Evolutionary conservation across 495 filamentous ascomycete species (phyloP), one percentile per base, ranked within the genome.

Genomic region (Hypoxylon intermedium): DNA sequence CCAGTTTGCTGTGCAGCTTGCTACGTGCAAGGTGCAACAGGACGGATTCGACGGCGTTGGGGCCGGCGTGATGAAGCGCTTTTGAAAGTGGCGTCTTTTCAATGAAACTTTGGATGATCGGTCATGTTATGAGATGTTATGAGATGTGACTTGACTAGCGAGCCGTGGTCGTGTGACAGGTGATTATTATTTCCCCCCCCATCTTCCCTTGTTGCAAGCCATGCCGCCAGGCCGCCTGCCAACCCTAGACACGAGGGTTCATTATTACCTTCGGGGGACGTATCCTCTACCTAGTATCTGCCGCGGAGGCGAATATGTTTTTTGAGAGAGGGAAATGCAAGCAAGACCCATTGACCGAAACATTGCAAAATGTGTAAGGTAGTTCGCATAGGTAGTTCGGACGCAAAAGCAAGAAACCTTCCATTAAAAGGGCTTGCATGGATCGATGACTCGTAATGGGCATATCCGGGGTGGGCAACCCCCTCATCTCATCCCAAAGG

Each of bases 11-110:
- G 88, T 85, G 56, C 79, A 80, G 21, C 68, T 91, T 69, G 87
- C 88, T 42, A 88, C 86, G 37, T 76, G 76, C 56, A 91, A 90
- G 71, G 84, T 90, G 42, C 75, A 77, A 26, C 82, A 81, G 61
- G 86, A 89, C 43, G 87, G 88, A 5, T 89, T 90, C 69, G 68
- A 73, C 24, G 78, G 78, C n/a, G 74, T 89, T 41, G 75, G 73
- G 41, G 40, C 56, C 67, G 61, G 60, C 34, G 64, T 50, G 53
- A 57, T 58, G 34, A 50, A 59, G 53, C 46, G 52, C 51, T n/a
- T 59, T 45, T 21, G 60, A 48, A 36, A 36, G 61, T 59, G 63
- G 64, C 63, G 67, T 57, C 43, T 34, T n/a, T 34, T 44, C 41
- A 57, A 43, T 57, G 59, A 58, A 61, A 55, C 56, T 28, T 31